A percentile compares a stretch with the other conserved stretches of the same genome.
phyloP scores from a whole-genome alignment of 2,329 filamentous ascomycete genomes.

The Celoporthe dispersa region DNA sequence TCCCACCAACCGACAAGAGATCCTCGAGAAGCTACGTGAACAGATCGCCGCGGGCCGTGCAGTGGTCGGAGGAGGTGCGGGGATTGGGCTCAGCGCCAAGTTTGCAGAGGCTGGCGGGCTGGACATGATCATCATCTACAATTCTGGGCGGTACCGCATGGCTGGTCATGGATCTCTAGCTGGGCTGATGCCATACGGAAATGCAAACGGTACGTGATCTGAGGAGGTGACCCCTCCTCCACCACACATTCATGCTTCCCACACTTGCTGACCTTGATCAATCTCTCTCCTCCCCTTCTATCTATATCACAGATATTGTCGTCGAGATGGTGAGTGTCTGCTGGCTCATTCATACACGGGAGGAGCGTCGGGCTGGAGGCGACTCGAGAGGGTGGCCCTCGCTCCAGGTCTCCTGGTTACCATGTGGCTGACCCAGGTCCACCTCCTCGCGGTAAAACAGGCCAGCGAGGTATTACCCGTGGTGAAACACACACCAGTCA shows the following conservation, averaged over 20 bases:
- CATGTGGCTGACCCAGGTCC: neutral
- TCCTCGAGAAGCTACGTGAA: conserved; percentile 58
- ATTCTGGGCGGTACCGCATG: conserved; percentile 75
- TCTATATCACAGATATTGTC: conserved; percentile 55
- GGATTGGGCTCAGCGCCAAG: conserved; percentile 73
- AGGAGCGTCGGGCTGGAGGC: neutral
- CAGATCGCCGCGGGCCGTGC: conserved; percentile 59
- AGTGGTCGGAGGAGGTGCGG: conserved; percentile 71
- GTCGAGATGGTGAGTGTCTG: conserved; percentile 62
- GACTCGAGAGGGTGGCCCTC: neutral
- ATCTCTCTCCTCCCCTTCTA: neutral
- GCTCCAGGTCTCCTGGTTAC: neutral
- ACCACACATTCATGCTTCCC: too few relatives aligned
- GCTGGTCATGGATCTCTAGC: conserved; percentile 71
- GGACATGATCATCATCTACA: conserved; percentile 74
- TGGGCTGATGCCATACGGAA: conserved; percentile 72
- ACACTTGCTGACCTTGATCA: neutral
- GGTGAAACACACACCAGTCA: conserved; percentile 65
- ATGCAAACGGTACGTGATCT: conserved; percentile 55
- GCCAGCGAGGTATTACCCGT: conserved; percentile 69
- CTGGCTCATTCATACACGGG: too few relatives aligned
- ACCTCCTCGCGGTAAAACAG: conserved; percentile 38
- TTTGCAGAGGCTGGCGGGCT: conserved; percentile 70
- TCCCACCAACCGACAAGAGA: conserved; percentile 59
- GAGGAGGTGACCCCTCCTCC: neutral